Conservation (phyloP, 1,139 yeast genomes). For the Magnusiomyces paraingens region DNA sequence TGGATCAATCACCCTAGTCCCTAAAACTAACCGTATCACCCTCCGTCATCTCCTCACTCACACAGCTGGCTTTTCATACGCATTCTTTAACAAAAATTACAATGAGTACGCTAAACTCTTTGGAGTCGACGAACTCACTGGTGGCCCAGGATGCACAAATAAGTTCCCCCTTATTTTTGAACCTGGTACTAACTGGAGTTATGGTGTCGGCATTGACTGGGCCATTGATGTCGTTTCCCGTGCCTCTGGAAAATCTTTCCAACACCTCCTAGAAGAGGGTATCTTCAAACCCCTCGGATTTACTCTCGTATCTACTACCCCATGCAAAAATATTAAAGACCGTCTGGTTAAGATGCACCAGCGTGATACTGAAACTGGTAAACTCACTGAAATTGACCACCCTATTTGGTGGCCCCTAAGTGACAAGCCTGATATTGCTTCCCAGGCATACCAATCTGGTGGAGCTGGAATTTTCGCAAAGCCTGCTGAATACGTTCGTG, state of each 20-base stretch:
- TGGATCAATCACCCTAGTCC: constrained; percentile 36
- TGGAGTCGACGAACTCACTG: constrained; percentile 16
- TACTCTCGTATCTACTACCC: constrained; percentile 34
- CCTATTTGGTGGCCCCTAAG: constrained; percentile 9
- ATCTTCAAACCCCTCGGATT: constrained; percentile 42
- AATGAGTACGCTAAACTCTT: constrained; percentile 12
- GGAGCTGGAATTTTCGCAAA: constrained; percentile 46
- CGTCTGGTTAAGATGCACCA: constrained; percentile 13
- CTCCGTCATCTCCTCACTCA: constrained; percentile 45
- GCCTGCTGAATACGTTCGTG: constrained; percentile 40
- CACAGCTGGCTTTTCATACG: constrained; percentile 32
- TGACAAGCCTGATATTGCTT: constrained; percentile 7
- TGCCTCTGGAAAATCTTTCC: constrained; percentile 41
- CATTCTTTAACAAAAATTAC: constrained; percentile 28
- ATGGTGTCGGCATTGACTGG: constrained; percentile 52
- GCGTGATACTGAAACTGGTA: constrained; percentile 9
- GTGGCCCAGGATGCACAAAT: constrained; percentile 19
- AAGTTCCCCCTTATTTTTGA: constrained; percentile 42
- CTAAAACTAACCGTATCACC: constrained; percentile 38
- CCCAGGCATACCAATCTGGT: constrained; percentile 30
- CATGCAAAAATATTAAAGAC: constrained; percentile 2
- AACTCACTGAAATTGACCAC: constrained; percentile 12
- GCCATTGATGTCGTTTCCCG: constrained; percentile 44
- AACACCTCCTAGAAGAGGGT: constrained; percentile 37
- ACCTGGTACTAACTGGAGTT: constrained; percentile 48